Conservation (phyloP, 2,329 filamentous ascomycete genomes). For the Nakataea oryzae region DNA sequence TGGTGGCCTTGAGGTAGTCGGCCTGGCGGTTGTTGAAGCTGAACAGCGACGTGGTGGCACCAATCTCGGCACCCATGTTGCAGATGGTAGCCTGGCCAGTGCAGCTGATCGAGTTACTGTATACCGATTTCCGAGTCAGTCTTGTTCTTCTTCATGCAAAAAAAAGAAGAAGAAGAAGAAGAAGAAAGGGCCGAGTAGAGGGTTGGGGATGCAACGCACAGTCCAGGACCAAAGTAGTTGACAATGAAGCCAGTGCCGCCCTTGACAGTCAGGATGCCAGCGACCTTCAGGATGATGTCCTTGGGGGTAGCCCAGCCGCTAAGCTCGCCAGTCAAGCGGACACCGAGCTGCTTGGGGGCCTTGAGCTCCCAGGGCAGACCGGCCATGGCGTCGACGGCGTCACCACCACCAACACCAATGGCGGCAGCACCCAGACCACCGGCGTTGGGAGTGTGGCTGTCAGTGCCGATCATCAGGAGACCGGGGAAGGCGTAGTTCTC, state of each 20-base stretch:
- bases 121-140: slow-evolving; percentile 46
- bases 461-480: slow-evolving; percentile 89
- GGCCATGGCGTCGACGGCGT: slow-evolving; percentile 98
- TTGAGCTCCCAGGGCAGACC: slow-evolving; percentile 96
- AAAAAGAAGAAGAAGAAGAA: neutral
- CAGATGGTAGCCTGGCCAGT: slow-evolving; percentile 83
- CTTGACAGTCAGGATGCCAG: slow-evolving; percentile 94
- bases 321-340: slow-evolving; percentile 83
- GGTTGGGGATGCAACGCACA: neutral
- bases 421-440: slow-evolving; percentile 92
- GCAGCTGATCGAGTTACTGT: slow-evolving; percentile 14
- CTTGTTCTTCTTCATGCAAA: too few relatives aligned
- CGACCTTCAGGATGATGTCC: slow-evolving; percentile 96
- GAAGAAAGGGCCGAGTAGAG: neutral
- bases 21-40: slow-evolving; percentile 98
- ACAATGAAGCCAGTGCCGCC: slow-evolving; percentile 90
- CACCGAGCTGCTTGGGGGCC: slow-evolving; percentile 93
- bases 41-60: slow-evolving; percentile 89
- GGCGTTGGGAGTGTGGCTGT: slow-evolving; percentile 95
- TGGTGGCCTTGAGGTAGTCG: slow-evolving; percentile 87
- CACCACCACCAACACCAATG: slow-evolving; percentile 95
- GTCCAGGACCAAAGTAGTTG: slow-evolving; percentile 49
- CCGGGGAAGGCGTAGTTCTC: slow-evolving; percentile 99
- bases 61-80: slow-evolving; percentile 64
- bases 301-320: slow-evolving; percentile 91